Evolutionary conservation across 768 basidiomycete species (phyloP), one percentile per base, ranked within the genome.

Genomic region (Rubroboletus satanas): DNA sequence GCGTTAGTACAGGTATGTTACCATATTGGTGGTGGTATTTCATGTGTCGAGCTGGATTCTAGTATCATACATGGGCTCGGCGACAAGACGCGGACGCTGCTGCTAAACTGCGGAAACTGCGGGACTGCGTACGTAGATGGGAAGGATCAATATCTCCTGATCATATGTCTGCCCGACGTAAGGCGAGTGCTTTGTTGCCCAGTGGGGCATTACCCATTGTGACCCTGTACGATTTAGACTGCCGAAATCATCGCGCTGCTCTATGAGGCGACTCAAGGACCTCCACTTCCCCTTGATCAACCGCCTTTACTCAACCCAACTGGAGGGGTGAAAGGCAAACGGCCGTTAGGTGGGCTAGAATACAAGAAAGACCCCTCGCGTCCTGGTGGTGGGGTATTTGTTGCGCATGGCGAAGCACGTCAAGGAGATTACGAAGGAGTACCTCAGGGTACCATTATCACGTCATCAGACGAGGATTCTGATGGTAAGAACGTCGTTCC

Each of bases 31-130:
- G 10, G 17, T 12, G 11, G n/a, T 26, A 21, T 53, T 59, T 18
- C 21, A 37, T 29, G 42, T 50, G 49, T 31, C 45, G 56, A 66
- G 52, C 44, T 39, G 53, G 41, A 48, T 50, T 46, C 47, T 56
- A 95, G 92, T 97, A 97, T 63, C 95, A 98, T 65, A 95, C 93
- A 0, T 97, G 88, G 83, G 92, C 90, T 4, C 79, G 93, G 45
- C 77, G 93, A 43, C 83, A 87, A 63, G 93, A 96, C 63, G 72
- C 77, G 5, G 82, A 83, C 7, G 91, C 93, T 5, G 83, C 85
- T 52, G 76, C 77, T 17, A 88, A 88, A 61, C 76, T 98, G 51
- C 83, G 82, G 62, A 85, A 87, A 69, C 74, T 97, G 50, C 84
- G 88, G 23, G 93, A 96, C 68, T 90, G 87, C 52, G 86, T 94